A percentile compares a stretch with the other conserved stretches of the same genome.
Evolutionary conservation across 306 rosid genomes (phyloP).

Genomic region (Purshia tridentata): DNA sequence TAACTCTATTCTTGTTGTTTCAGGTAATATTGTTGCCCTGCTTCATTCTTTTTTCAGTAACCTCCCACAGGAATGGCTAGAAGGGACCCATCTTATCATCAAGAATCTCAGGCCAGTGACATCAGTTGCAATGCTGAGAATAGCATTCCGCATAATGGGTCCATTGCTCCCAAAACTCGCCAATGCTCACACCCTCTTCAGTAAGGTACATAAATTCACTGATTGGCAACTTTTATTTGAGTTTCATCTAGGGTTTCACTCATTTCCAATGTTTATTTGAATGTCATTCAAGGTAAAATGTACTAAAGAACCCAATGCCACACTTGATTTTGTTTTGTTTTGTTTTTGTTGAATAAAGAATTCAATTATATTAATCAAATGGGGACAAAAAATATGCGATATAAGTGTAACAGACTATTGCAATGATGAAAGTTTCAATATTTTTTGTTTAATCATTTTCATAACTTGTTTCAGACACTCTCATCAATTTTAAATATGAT

Average conservation of each 20-base stretch:
- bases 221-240: slow-evolving; percentile 10
- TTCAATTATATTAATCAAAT: too few relatives aligned
- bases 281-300: neutral
- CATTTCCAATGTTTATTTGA: neutral
- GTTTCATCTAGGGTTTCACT: neutral
- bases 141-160: slow-evolving; percentile 89
- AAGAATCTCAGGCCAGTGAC: slow-evolving; percentile 85
- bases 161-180: slow-evolving; percentile 97
- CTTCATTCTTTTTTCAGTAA: slow-evolving; percentile 95
- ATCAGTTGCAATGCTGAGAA: slow-evolving; percentile 94
- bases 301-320: neutral
- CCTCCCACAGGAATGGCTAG: slow-evolving; percentile 96
- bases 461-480: slow-evolving; percentile 57
- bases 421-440: slow-evolving; percentile 9
- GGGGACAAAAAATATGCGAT: too few relatives aligned
- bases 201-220: slow-evolving; percentile 58
- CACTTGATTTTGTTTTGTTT: neutral
- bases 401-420: too few relatives aligned
- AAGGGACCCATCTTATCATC: slow-evolving; percentile 72
- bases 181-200: slow-evolving; percentile 83
- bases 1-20: slow-evolving; percentile 14
- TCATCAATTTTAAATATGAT: slow-evolving; percentile 57
- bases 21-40: slow-evolving; percentile 91
- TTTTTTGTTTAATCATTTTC: slow-evolving; percentile 24
- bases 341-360: neutral